These are phyloP conservation scores for Lactarius psammicola DNA, from an alignment of 768 basidiomycete genomes.

Conservation along the genomic window DNA sequence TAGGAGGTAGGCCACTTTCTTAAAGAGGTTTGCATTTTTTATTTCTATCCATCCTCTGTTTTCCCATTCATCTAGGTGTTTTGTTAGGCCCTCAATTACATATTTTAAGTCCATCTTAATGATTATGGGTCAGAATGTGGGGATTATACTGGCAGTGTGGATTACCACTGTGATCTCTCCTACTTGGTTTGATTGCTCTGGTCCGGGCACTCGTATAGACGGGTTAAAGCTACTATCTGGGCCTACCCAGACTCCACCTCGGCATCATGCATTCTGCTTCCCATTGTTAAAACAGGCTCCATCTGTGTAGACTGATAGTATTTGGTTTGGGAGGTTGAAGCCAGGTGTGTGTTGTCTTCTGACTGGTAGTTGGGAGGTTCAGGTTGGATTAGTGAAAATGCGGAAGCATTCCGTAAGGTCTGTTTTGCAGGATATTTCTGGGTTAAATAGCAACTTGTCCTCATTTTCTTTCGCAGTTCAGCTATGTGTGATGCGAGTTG, in stretches of 20 bases:
- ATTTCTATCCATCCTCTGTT: conserved; percentile 6
- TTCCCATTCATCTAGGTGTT: not conserved
- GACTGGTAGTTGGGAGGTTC: too few relatives aligned
- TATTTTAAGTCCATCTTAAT: not conserved
- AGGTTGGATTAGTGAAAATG: too few relatives aligned
- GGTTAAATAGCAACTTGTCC: too few relatives aligned
- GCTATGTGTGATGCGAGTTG: too few relatives aligned
- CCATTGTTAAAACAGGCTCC: conserved; percentile 33
- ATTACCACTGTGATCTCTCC: not conserved
- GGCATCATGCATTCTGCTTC: conserved; percentile 25
- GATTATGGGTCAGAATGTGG: too few relatives aligned
- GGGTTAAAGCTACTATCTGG: not conserved
- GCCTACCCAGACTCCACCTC: conserved; percentile 26
- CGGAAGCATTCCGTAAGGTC: too few relatives aligned
- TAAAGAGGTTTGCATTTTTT: not conserved
- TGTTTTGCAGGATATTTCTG: too few relatives aligned
- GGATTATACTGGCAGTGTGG: too few relatives aligned
- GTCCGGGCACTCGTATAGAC: not conserved
- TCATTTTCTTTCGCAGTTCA: too few relatives aligned
- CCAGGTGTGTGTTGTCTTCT: too few relatives aligned
- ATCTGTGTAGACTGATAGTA: conserved; percentile 34
- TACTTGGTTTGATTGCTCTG: not conserved
- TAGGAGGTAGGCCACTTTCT: not conserved
- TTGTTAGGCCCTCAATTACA: not conserved
- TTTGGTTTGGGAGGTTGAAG: too few relatives aligned